Base-by-base conservation (phyloP, 805 yeast species). In the Zygosaccharomyces bisporus region DNA sequence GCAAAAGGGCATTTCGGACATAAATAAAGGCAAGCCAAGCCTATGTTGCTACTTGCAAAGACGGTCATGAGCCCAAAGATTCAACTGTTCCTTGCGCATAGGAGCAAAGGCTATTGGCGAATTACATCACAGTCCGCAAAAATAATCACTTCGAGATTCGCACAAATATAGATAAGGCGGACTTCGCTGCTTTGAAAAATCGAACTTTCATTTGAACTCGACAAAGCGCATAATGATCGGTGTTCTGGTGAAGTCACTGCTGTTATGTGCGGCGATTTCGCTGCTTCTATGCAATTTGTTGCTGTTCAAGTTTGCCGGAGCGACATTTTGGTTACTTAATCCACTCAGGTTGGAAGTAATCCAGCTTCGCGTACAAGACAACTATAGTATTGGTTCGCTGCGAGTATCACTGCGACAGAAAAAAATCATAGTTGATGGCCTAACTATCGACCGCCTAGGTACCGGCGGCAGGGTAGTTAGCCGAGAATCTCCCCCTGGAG, bases 341-440 rank as follows among this genome's bases (percentile, higher is more conserved):
- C 60, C 62, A 16, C 24, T 57, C n/a, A 53, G 44, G 30, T 38
- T 50, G 2, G 51, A 50, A 39, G 27, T 57, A 10, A 35, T 31
- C 7, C 39, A 50, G 6, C 29, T 60, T 7, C 23, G 30, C 3
- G 44, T 48, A 16, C 48, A 47, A 20, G 49, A 49, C 41, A 45
- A 40, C 8, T 16, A 51, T 4, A 14, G 42, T 8, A 33, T 60
- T n/a, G 42, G 44, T 18, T 48, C 54, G 10, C 14, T 60, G 5
- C 57, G 55, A 37, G 32, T 58, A 14, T 38, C 47, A 4, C 55
- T 51, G 4, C 39, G 52, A 16, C 51, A 56, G 25, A 57, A 45
- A 32, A 55, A 46, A 25, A 29, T 47, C 8, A 9, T 47, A 17
- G 25, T 44, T 13, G 40, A 25, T 4, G 20, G 20, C 16, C 16